Conservation (phyloP, 176 grass and related monocot species). For the Musa itinerans region DNA sequence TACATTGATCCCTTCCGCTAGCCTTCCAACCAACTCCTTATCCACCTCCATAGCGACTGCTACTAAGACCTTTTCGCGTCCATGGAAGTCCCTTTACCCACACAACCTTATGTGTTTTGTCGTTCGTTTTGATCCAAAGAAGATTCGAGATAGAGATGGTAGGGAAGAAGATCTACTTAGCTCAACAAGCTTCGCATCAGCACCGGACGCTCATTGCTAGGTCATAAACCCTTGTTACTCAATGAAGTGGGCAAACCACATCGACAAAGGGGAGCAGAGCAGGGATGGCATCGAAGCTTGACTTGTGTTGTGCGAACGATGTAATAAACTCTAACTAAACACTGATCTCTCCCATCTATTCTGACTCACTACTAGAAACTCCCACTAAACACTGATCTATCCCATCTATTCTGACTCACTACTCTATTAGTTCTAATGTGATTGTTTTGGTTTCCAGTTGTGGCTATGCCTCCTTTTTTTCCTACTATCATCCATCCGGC, state of each 20-base stretch:
- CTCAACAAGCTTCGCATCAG: too few species aligned
- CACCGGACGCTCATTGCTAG: too few species aligned
- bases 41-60: too few species aligned
- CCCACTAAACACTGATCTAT: not conserved
- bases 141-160: too few species aligned
- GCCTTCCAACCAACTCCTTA: too few species aligned
- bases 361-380: not conserved
- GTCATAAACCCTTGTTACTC: not conserved
- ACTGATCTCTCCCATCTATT: not conserved
- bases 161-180: too few species aligned
- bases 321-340: not conserved
- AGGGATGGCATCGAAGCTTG: not conserved
- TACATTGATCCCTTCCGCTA: not conserved
- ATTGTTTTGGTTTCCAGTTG: not conserved
- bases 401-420: not conserved
- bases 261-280: not conserved
- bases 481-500: not conserved
- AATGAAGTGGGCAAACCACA: not conserved
- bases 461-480: not conserved
- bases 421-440: not conserved
- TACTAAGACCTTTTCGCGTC: too few species aligned
- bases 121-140: too few species aligned
- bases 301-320: slow-evolving; percentile 5
- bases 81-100: too few species aligned
- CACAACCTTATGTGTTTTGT: too few species aligned